Evolutionary conservation across 345 rosid species (phyloP), one percentile per base, ranked within the genome.

Genomic region (Gossypium anomalum): DNA sequence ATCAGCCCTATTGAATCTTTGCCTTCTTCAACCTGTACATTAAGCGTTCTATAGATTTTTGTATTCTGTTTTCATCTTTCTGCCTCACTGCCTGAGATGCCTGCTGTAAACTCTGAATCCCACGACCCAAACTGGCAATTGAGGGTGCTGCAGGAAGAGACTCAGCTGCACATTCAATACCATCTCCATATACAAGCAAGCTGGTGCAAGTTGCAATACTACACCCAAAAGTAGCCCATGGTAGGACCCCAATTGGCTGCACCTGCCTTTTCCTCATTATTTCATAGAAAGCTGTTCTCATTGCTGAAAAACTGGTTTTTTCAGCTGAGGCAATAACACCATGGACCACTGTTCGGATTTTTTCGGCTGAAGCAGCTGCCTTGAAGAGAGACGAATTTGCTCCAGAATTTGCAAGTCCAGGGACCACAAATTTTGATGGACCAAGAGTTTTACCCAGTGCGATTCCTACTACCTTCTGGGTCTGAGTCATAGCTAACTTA

Each of bases 241-340:
- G 97, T 27, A 95, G 83, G 74, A 82, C 22, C 41, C 97, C 88
- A 0, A 95, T 79, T 16, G 93, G 92, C 73, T 71, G 82, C 27
- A 82, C 82, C 64, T 4, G 82, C 68, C 98, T 83, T 77, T 85
- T 90, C 86, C 98, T 82, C 99, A 95, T 93, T 75, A 95, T 95
- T 82, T 95, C 94, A 76, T 91, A 95, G 77, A 95, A 93, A 2
- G 98, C 93, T 15, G 92, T 80, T 87, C 98, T 90, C 98, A 89
- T 91, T 20, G 97, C 97, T 74, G 97, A 89, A 61, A 95, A 85
- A 80, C 99, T 91, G n/a, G 99, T 95, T 80, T 90, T 91, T 85
- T 93, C 97, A 4, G 83, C 91, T 19, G 97, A 95, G 70, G 97
- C 93, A 74, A 95, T 89, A 15, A 90, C 79, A 29, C 94, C 80